Evolutionary conservation across 176 grass and related monocot genomes (phyloP).

Genomic region (Echinochloa phyllopogon): DNA sequence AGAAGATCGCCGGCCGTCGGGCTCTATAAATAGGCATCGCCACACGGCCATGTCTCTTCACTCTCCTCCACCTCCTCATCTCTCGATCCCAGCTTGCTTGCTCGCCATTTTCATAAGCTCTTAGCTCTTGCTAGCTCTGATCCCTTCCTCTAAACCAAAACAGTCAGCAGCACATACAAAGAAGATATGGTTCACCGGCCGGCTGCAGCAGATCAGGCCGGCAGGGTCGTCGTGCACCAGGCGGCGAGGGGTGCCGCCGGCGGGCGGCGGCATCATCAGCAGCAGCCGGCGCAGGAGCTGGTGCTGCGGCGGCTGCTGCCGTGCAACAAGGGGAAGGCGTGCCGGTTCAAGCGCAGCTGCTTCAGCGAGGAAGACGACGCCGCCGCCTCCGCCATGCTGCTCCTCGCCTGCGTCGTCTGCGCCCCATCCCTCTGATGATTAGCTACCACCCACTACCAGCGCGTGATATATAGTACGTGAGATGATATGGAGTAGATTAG

Average conservation of each 20-base stretch:
- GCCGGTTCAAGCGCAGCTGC: conserved; percentile 89
- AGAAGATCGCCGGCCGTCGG: background rate
- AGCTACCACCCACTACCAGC: too few species aligned
- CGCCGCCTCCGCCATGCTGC: conserved; percentile 71
- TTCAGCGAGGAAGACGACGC: conserved; percentile 85
- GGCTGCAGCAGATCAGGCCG: background rate
- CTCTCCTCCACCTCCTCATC: background rate
- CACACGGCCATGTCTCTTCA: conserved; percentile 31
- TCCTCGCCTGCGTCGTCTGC: conserved; percentile 82
- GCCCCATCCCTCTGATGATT: conserved; percentile 35
- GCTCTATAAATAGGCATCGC: conserved; percentile 34
- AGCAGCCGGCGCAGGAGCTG: background rate
- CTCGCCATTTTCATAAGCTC: background rate
- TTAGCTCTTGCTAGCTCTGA: background rate
- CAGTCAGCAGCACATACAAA: too few species aligned
- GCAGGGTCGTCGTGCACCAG: background rate
- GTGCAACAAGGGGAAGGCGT: conserved; percentile 74
- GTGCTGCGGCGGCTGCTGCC: conserved; percentile 57
- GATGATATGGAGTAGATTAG: background rate
- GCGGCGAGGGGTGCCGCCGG: background rate
- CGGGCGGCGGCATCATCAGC: conserved; percentile 30
- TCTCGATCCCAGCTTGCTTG: background rate
- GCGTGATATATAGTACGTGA: too few species aligned
- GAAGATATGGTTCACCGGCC: conserved; percentile 55
- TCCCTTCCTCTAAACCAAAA: background rate